Evolutionary conservation across 2,329 filamentous ascomycete genomes (phyloP).

Genomic region (Calonectria pauciramosa): DNA sequence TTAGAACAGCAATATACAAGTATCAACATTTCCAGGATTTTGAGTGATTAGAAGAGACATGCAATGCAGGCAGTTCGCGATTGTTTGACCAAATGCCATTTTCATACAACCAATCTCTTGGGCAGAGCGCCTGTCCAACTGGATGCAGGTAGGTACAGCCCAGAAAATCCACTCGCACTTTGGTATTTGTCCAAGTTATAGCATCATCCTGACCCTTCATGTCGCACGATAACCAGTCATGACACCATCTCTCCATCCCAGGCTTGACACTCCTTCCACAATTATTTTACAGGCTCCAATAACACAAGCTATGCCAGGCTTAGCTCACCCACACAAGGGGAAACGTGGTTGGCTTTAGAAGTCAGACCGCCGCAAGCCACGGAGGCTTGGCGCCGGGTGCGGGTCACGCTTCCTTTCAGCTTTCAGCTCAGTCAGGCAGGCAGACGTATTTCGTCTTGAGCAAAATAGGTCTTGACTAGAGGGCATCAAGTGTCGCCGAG

Average conservation of each 20-base stretch:
- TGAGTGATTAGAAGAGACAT: not conserved
- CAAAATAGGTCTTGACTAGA: not conserved
- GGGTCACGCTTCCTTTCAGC: slow-evolving; percentile 22
- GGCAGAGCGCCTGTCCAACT: not conserved
- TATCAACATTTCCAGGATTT: not conserved
- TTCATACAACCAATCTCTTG: not conserved
- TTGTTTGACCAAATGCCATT: not conserved
- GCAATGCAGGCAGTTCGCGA: too few relatives aligned
- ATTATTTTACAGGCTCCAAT: not conserved
- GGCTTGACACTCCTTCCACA: not conserved
- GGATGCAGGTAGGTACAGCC: not conserved
- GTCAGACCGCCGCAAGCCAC: slow-evolving; percentile 19
- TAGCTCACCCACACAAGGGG: not conserved
- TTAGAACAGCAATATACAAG: not conserved
- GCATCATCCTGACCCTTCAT: not conserved
- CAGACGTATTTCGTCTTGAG: slow-evolving; percentile 4
- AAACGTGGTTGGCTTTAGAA: slow-evolving; percentile 17
- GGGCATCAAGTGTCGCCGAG: too few relatives aligned
- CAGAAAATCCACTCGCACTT: not conserved
- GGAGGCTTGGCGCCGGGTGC: slow-evolving; percentile 11
- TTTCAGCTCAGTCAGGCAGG: slow-evolving; percentile 23
- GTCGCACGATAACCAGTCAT: not conserved
- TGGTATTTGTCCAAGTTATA: not conserved
- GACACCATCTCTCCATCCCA: not conserved
- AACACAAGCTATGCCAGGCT: not conserved